These are phyloP conservation scores for Verticillium albo-atrum DNA, from an alignment of 2,329 filamentous ascomycete genomes.

Conservation along the genomic window DNA sequence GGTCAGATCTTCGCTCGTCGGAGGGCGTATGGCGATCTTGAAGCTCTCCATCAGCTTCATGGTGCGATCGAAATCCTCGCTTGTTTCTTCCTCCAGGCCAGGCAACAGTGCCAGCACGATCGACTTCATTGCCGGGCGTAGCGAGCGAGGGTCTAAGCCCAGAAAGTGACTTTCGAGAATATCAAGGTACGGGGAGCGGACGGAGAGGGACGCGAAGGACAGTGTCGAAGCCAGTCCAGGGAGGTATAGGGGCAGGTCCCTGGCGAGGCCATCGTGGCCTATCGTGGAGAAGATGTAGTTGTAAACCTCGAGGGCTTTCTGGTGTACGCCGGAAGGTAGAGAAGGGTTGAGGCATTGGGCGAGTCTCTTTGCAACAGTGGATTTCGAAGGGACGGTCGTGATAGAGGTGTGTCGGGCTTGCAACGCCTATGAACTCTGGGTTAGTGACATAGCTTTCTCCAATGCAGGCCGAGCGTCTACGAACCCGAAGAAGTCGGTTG, in stretches of 20 bases:
- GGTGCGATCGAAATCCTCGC: slow-evolving; percentile 92
- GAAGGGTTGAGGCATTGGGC: slow-evolving; percentile 93
- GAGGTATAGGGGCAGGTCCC: slow-evolving; percentile 81
- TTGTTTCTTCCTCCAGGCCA: slow-evolving; percentile 91
- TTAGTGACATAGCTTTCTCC: slow-evolving; percentile 16
- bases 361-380: slow-evolving; percentile 79
- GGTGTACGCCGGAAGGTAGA: slow-evolving; percentile 92
- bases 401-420: slow-evolving; percentile 76
- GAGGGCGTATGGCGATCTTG: slow-evolving; percentile 60
- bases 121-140: slow-evolving; percentile 86
- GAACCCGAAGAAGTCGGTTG: slow-evolving; percentile 81
- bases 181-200: slow-evolving; percentile 79
- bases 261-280: slow-evolving; percentile 72
- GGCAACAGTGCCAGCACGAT: slow-evolving; percentile 86
- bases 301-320: slow-evolving; percentile 95
- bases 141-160: slow-evolving; percentile 60
- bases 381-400: slow-evolving; percentile 73
- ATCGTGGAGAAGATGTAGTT: slow-evolving; percentile 83
- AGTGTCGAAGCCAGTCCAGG: slow-evolving; percentile 85
- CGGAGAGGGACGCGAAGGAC: slow-evolving; percentile 90
- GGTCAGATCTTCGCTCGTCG: slow-evolving; percentile 44
- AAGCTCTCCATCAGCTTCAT: slow-evolving; percentile 74
- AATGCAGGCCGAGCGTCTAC: slow-evolving; percentile 2
- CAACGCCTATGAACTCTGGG: slow-evolving; percentile 58
- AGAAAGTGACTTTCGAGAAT: slow-evolving; percentile 80